Percentiles rank a stretch among this genome's conserved stretches.
phyloP scores from a whole-genome alignment of 2,329 filamentous ascomycete genomes.

The Chalaropsis ovoidea region DNA sequence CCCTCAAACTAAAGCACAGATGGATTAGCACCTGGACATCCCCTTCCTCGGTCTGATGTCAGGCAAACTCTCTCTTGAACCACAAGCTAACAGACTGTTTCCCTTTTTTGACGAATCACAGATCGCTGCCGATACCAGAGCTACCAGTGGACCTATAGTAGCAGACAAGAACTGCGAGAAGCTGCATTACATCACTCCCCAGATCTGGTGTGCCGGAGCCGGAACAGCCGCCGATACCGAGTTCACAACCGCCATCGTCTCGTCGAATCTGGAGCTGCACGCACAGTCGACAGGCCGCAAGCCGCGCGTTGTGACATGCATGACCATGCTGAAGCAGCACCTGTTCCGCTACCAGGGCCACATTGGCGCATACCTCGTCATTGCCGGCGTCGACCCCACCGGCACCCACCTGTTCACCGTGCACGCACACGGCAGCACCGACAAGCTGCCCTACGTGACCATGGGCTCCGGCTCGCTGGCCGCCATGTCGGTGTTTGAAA shows the following conservation, averaged over 20 bases:
- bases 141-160: slow-evolving; percentile 93
- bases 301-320: slow-evolving; percentile 94
- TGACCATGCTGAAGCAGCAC: slow-evolving; percentile 99
- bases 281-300: slow-evolving; percentile 91
- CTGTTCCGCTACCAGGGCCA: slow-evolving; percentile 97
- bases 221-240: slow-evolving; percentile 97
- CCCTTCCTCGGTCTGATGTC: not conserved
- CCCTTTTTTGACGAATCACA: slow-evolving; percentile 47
- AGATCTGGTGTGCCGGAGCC: slow-evolving; percentile 98
- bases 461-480: slow-evolving; percentile 96
- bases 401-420: slow-evolving; percentile 94
- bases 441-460: slow-evolving; percentile 98
- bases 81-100: slow-evolving; percentile 14
- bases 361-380: slow-evolving; percentile 95
- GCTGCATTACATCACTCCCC: slow-evolving; percentile 94
- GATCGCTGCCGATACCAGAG: slow-evolving; percentile 97
- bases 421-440: slow-evolving; percentile 93
- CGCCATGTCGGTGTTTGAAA: slow-evolving; percentile 97
- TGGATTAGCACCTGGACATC: not conserved
- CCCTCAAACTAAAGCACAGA: slow-evolving; percentile 15
- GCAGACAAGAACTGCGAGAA: slow-evolving; percentile 99
- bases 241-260: slow-evolving; percentile 97
- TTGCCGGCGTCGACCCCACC: slow-evolving; percentile 92
- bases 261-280: slow-evolving; percentile 96
- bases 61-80: not conserved